Evolutionary conservation across 2,329 filamentous ascomycete species (phyloP).

Genomic region (Sclerotinia sclerotiorum): DNA sequence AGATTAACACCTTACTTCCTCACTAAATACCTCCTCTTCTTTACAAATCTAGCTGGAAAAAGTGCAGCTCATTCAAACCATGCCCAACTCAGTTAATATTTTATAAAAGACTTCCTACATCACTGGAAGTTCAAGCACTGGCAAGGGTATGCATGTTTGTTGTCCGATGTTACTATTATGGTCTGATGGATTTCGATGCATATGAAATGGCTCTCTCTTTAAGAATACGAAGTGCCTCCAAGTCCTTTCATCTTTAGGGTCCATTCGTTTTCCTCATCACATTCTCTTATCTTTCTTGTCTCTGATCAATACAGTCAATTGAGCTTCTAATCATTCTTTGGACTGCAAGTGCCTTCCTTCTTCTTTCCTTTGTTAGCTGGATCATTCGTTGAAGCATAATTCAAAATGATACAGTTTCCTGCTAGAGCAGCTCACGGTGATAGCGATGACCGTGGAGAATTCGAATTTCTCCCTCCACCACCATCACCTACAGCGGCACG

Average conservation of each 20-base stretch:
- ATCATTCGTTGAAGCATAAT: not conserved
- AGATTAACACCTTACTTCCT: too few relatives aligned
- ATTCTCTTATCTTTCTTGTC: not conserved
- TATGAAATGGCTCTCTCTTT: conserved; percentile 15
- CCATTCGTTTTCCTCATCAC: conserved; percentile 15
- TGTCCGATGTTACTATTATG: conserved; percentile 4
- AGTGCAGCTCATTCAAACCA: too few relatives aligned
- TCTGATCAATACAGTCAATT: not conserved
- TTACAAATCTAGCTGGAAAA: too few relatives aligned
- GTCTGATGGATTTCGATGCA: conserved; percentile 10
- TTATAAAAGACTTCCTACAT: not conserved
- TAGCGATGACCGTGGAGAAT: conserved; percentile 14
- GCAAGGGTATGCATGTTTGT: conserved; percentile 10
- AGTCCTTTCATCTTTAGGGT: not conserved
- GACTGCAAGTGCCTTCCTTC: not conserved
- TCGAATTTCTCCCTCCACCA: conserved; percentile 16
- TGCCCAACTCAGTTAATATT: too few relatives aligned
- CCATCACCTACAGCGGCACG: not conserved
- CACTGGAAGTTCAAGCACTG: not conserved
- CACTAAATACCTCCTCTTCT: too few relatives aligned
- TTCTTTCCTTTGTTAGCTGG: not conserved
- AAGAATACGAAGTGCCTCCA: conserved; percentile 14
- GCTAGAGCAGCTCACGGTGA: conserved; percentile 13
- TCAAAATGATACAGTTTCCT: conserved; percentile 21
- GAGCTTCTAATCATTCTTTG: not conserved